These are phyloP conservation scores for Boletus subcaerulescens DNA, from an alignment of 768 basidiomycete species.

Conservation along the genomic window DNA sequence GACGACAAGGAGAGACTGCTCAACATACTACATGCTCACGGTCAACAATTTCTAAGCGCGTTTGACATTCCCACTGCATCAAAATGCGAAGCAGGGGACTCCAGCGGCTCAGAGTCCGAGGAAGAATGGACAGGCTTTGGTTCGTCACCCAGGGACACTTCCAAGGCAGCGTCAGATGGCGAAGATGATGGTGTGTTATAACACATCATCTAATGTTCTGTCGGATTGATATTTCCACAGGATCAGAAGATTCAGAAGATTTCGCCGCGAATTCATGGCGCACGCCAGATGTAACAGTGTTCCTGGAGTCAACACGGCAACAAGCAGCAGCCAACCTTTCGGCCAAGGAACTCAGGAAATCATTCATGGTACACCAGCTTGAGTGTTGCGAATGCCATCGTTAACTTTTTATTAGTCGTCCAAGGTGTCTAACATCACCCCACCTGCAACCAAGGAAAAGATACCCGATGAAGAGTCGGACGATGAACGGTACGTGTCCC, in stretches of 20 bases:
- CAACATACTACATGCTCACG: slow-evolving; percentile 42
- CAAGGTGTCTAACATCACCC: slow-evolving; percentile 61
- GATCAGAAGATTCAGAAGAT: slow-evolving; percentile 39
- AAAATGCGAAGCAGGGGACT: slow-evolving; percentile 15
- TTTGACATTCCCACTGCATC: slow-evolving; percentile 32
- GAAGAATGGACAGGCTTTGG: slow-evolving; percentile 45
- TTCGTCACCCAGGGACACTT: not conserved
- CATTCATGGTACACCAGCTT: slow-evolving; percentile 66
- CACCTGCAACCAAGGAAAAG: slow-evolving; percentile 11
- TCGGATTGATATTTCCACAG: slow-evolving; percentile 17
- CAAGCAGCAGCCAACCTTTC: slow-evolving; percentile 14
- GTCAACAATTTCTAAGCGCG: slow-evolving; percentile 42
- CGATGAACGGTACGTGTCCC: slow-evolving; percentile 48
- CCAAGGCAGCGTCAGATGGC: slow-evolving; percentile 11
- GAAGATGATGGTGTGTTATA: slow-evolving; percentile 20
- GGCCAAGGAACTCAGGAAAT: slow-evolving; percentile 49
- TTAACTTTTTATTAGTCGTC: slow-evolving; percentile 55
- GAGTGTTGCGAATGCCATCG: not conserved
- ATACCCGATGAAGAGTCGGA: slow-evolving; percentile 42
- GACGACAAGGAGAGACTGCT: slow-evolving; percentile 35
- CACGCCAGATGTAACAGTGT: slow-evolving; percentile 54
- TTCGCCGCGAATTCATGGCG: slow-evolving; percentile 36
- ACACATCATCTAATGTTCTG: not conserved
- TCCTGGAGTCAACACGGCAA: slow-evolving; percentile 39
- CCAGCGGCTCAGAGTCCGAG: slow-evolving; percentile 20